Percentiles rank a stretch among this genome's conserved stretches.
These are phyloP conservation scores for Chalciporus sp. DNA, from an alignment of 1,284 basidiomycete genomes.

Conservation along the genomic window DNA sequence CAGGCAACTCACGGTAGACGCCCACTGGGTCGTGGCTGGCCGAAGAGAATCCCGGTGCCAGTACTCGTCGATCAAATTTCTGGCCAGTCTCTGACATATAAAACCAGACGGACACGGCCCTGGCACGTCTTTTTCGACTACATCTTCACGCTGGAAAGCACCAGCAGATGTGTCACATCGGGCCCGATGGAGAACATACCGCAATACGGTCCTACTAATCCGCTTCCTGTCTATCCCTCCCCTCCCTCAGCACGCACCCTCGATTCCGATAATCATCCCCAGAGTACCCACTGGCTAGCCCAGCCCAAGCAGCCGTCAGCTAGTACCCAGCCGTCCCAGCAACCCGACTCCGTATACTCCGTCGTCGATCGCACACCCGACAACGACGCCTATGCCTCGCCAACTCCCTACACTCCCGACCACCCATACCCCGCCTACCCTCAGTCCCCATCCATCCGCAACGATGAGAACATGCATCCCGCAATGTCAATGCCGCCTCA, in stretches of 20 bases:
- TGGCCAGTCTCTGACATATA: conserved; percentile 25
- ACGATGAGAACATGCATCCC: conserved; percentile 33
- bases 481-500: conserved; percentile 37
- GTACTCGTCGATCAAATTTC: conserved; percentile 14
- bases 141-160: conserved; percentile 25
- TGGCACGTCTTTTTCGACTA: conserved; percentile 36
- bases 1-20: conserved; percentile 17
- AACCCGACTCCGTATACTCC: conserved; percentile 38
- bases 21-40: conserved; percentile 13
- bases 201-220: conserved; percentile 32
- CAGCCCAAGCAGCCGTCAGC: conserved; percentile 29
- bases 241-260: conserved; percentile 25
- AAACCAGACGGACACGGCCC: conserved; percentile 30
- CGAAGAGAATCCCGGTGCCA: conserved; percentile 7
- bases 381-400: conserved; percentile 39
- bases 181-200: conserved; percentile 41
- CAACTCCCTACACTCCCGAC: conserved; percentile 38
- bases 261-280: conserved; percentile 31
- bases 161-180: conserved; percentile 40
- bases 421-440: conserved; percentile 34
- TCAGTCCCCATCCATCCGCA: conserved; percentile 30
- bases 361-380: conserved; percentile 34
- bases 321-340: conserved; percentile 9
- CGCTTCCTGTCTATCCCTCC: conserved; percentile 38
- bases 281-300: conserved; percentile 31